Conservation (phyloP, 192 early-diverging fungal genomes). For the Umbelopsis vinacea region DNA sequence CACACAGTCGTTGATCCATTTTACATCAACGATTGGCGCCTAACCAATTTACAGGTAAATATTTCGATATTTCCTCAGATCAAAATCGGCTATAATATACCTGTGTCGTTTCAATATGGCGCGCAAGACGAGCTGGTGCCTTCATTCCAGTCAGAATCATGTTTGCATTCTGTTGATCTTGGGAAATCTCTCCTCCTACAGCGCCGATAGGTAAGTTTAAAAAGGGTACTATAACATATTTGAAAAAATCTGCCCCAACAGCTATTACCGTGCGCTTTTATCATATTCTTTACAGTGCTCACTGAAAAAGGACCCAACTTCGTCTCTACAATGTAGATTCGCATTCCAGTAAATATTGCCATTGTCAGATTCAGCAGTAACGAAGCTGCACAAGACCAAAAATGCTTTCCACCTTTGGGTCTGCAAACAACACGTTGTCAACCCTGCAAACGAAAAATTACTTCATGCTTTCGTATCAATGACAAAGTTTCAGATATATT, state of each 20-base stretch:
- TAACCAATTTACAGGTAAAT: neutral
- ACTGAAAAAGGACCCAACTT: slow-evolving; percentile 21
- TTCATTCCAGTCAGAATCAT: slow-evolving; percentile 27
- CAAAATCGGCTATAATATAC: neutral
- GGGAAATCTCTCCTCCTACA: slow-evolving; percentile 13
- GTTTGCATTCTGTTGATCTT: neutral
- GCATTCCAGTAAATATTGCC: slow-evolving; percentile 6
- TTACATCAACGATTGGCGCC: slow-evolving; percentile 19
- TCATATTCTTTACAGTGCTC: slow-evolving; percentile 15
- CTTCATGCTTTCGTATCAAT: too few relatives aligned
- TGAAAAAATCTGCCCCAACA: neutral
- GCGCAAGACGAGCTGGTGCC: slow-evolving; percentile 12
- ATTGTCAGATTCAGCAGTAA: neutral
- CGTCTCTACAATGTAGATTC: neutral
- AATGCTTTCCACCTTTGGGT: neutral
- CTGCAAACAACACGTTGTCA: neutral
- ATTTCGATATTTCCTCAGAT: neutral
- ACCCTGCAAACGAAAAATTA: neutral
- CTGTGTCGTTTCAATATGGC: slow-evolving; percentile 7
- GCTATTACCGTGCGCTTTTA: neutral
- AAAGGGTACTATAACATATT: neutral
- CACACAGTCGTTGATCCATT: slow-evolving; percentile 26
- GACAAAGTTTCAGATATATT: too few relatives aligned
- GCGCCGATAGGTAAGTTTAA: neutral
- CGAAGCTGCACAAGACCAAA: neutral